These are phyloP conservation scores for Balakata baccata DNA, from an alignment of 345 rosid species.

Conservation along the genomic window DNA sequence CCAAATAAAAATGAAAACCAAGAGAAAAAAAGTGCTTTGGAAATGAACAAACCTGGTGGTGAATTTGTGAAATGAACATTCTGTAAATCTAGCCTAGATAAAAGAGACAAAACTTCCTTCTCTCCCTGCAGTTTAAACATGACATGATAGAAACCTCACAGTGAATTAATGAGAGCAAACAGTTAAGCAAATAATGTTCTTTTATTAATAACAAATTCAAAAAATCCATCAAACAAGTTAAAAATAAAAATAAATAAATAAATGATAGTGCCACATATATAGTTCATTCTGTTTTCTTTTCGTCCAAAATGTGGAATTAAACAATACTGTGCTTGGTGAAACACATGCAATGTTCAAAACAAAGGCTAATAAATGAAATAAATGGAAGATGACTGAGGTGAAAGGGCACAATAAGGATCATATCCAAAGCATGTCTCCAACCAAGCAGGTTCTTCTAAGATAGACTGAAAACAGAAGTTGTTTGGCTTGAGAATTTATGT, in stretches of 20 bases:
- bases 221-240: neutral
- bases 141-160: neutral
- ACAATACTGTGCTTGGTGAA: neutral
- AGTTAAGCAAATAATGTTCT: neutral
- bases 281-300: neutral
- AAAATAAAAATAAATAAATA: neutral
- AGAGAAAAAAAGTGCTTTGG: slow-evolving; percentile 3
- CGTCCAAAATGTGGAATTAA: neutral
- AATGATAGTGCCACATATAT: neutral
- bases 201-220: neutral
- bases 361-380: neutral
- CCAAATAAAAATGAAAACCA: too few relatives aligned
- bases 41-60: slow-evolving; percentile 57
- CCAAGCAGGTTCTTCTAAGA: neutral
- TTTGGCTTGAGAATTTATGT: too few relatives aligned
- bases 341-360: neutral
- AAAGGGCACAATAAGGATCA: neutral
- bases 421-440: neutral
- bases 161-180: neutral
- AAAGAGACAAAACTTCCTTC: slow-evolving; percentile 76
- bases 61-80: slow-evolving; percentile 58
- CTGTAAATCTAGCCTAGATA: slow-evolving; percentile 72
- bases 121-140: slow-evolving; percentile 55
- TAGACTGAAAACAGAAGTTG: too few relatives aligned
- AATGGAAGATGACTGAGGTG: neutral